A percentile compares a stretch with the other conserved stretches of the same genome.
Evolutionary conservation across 805 yeast genomes (phyloP).

Genomic region (Blastobotrys parvus): DNA sequence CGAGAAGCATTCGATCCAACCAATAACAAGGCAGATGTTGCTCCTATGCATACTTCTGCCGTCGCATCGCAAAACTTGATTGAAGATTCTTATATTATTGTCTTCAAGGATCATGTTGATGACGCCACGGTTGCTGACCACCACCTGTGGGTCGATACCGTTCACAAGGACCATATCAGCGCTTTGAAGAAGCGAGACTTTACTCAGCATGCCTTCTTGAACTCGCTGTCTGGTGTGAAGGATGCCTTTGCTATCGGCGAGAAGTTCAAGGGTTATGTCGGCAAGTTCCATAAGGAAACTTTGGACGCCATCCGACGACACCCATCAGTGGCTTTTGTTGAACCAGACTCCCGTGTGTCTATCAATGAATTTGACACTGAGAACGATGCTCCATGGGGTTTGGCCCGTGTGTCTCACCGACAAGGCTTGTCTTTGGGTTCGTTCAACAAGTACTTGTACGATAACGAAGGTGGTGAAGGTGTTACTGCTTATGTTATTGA

Average conservation of each 20-base stretch:
- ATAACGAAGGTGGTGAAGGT: conserved; percentile 51
- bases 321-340: conserved; percentile 50
- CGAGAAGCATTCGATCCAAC: conserved; percentile 16
- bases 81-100: conserved; percentile 56
- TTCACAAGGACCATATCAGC: conserved; percentile 21
- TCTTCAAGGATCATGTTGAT: conserved; percentile 60
- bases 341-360: conserved; percentile 48
- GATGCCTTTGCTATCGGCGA: conserved; percentile 42
- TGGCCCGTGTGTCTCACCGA: conserved; percentile 62
- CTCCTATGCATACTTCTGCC: conserved; percentile 42
- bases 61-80: conserved; percentile 27
- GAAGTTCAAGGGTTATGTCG: conserved; percentile 70
- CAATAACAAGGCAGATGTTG: conserved; percentile 21
- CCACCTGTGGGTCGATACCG: conserved; percentile 51
- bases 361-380: conserved; percentile 42
- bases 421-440: conserved; percentile 50
- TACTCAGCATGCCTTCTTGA: conserved; percentile 12
- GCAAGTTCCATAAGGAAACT: conserved; percentile 68
- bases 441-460: conserved; percentile 53
- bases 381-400: conserved; percentile 69
- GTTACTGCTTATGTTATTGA: conserved; percentile 75
- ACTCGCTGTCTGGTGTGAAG: conserved; percentile 22
- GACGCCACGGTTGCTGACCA: conserved; percentile 54
- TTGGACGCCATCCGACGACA: conserved; percentile 62
- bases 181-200: conserved; percentile 33